Conservation (phyloP, 2,329 filamentous ascomycete species). For the Fusarium algeriense region DNA sequence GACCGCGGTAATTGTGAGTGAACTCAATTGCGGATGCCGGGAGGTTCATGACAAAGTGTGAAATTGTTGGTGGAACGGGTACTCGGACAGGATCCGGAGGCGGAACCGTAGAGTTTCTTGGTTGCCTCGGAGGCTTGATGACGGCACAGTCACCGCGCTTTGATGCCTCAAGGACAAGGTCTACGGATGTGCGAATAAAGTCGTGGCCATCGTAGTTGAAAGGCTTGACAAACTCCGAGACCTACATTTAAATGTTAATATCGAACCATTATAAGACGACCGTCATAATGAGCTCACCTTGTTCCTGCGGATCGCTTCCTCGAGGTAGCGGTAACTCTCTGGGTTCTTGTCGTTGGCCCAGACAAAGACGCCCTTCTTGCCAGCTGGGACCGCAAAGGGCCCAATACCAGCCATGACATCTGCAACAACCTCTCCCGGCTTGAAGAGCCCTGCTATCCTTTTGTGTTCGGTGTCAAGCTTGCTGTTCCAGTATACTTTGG, state of each 20-base stretch:
- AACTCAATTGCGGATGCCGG: slow-evolving; percentile 91
- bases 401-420: slow-evolving; percentile 99
- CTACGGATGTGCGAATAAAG: slow-evolving; percentile 81
- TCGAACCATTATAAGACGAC: background rate
- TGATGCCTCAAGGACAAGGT: slow-evolving; percentile 67
- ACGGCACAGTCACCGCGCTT: slow-evolving; percentile 65
- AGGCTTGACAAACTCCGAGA: slow-evolving; percentile 76
- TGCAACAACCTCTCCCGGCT: slow-evolving; percentile 87
- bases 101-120: slow-evolving; percentile 54
- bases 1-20: slow-evolving; percentile 72
- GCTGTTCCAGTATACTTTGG: slow-evolving; percentile 98
- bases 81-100: slow-evolving; percentile 56
- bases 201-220: slow-evolving; percentile 85
- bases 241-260: slow-evolving; percentile 54
- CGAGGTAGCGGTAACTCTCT: slow-evolving; percentile 81
- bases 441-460: slow-evolving; percentile 80
- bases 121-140: slow-evolving; percentile 57
- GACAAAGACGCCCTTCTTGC: slow-evolving; percentile 89
- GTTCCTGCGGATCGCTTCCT: slow-evolving; percentile 78
- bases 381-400: slow-evolving; percentile 92
- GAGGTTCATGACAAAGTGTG: slow-evolving; percentile 99
- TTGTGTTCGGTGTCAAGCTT: slow-evolving; percentile 91
- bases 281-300: slow-evolving; percentile 67
- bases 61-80: slow-evolving; percentile 78
- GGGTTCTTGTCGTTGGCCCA: slow-evolving; percentile 98